These are phyloP conservation scores for Lasiosphaeris hirsuta DNA, from an alignment of 495 filamentous ascomycete genomes.

Conservation along the genomic window DNA sequence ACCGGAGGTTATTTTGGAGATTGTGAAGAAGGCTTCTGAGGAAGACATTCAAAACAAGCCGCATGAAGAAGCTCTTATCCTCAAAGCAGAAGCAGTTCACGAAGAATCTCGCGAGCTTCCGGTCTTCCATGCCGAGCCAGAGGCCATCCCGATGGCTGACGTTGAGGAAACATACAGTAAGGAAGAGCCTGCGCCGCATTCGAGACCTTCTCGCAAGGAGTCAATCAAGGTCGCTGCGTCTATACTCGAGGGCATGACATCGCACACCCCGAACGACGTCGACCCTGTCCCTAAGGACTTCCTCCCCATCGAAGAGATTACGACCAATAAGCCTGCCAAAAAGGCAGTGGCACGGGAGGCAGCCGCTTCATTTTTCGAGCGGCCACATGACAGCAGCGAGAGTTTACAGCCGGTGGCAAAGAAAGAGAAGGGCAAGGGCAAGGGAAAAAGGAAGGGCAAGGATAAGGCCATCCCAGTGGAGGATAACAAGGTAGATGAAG, in stretches of 20 bases:
- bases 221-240: background rate
- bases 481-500: conserved; percentile 11
- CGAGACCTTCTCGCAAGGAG: background rate
- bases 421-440: background rate
- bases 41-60: no score
- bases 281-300: background rate
- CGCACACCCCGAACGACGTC: background rate
- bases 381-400: background rate
- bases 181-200: background rate
- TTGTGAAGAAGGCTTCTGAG: no score
- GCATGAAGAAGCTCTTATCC: no score
- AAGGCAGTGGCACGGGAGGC: conserved; percentile 7
- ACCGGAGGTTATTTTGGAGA: no score
- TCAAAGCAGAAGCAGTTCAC: background rate
- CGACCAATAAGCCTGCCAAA: background rate
- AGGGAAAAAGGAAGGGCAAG: background rate
- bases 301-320: background rate
- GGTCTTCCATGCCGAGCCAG: no score
- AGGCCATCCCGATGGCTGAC: no score
- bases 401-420: background rate
- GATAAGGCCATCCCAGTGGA: background rate
- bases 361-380: conserved; percentile 13
- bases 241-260: background rate
- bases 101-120: background rate
- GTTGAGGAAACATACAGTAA: background rate